phyloP scores from a whole-genome alignment of 495 filamentous ascomycete species.

The Hypoxylon perforatum region DNA sequence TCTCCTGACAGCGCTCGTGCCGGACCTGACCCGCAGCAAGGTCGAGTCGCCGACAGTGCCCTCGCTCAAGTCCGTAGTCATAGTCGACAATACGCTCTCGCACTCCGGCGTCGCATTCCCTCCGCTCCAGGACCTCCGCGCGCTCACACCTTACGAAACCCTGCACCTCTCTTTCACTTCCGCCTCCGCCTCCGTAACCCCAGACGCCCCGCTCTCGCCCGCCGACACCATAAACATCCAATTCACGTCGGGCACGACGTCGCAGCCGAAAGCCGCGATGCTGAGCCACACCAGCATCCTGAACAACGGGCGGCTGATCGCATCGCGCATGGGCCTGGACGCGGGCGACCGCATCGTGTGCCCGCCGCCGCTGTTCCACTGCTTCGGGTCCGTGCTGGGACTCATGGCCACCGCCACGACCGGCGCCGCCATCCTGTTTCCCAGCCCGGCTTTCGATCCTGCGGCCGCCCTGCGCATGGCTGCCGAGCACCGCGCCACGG shows the following conservation, averaged over 20 bases:
- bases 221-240: slow-evolving; percentile 93
- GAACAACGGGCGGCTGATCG: slow-evolving; percentile 89
- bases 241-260: slow-evolving; percentile 95
- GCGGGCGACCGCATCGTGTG: slow-evolving; percentile 80
- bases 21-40: slow-evolving; percentile 62
- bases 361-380: slow-evolving; percentile 91
- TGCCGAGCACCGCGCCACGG: slow-evolving; percentile 80
- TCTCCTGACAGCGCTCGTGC: slow-evolving; percentile 72
- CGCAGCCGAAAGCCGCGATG: slow-evolving; percentile 90
- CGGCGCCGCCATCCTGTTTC: slow-evolving; percentile 85
- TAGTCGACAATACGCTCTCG: slow-evolving; percentile 82
- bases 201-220: slow-evolving; percentile 64
- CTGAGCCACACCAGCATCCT: slow-evolving; percentile 85
- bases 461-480: slow-evolving; percentile 74
- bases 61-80: slow-evolving; percentile 73
- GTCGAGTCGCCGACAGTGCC: slow-evolving; percentile 74
- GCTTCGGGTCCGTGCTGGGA: slow-evolving; percentile 90
- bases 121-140: slow-evolving; percentile 26
- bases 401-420: slow-evolving; percentile 96
- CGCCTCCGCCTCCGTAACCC: slow-evolving; percentile 48
- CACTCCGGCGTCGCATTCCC: slow-evolving; percentile 51
- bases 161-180: slow-evolving; percentile 49
- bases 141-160: slow-evolving; percentile 65
- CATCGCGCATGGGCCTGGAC: slow-evolving; percentile 82
- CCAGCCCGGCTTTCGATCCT: slow-evolving; percentile 88